These are phyloP conservation scores for Moringa oleifera DNA, from an alignment of 345 rosid species.

Conservation along the genomic window DNA sequence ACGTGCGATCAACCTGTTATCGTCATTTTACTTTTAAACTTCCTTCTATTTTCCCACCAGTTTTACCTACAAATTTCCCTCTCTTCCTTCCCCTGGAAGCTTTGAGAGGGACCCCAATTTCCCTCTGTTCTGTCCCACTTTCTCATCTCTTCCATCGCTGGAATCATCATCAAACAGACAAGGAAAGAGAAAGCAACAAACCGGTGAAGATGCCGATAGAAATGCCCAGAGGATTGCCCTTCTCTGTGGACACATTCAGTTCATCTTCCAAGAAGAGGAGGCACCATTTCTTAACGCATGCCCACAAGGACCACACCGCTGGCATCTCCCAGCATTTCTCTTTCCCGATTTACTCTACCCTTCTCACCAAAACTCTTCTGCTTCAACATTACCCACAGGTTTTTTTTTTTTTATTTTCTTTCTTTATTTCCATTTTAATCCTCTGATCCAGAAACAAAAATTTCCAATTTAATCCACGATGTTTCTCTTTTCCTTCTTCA, in stretches of 20 bases:
- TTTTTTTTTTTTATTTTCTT: neutral
- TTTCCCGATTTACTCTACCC: constrained; percentile 63
- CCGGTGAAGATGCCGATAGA: constrained; percentile 50
- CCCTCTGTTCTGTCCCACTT: neutral
- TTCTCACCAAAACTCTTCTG: constrained; percentile 56
- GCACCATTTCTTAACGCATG: constrained; percentile 79
- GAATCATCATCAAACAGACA: neutral
- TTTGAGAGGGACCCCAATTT: constrained; percentile 2
- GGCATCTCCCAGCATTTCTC: constrained; percentile 48
- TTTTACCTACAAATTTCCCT: neutral
- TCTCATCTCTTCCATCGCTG: neutral
- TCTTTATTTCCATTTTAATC: too few species aligned
- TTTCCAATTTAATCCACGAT: too few species aligned
- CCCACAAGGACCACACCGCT: constrained; percentile 71
- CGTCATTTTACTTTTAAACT: too few species aligned
- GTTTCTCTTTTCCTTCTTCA: neutral
- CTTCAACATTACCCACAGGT: constrained; percentile 58
- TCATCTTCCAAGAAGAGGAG: constrained; percentile 52
- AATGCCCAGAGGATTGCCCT: constrained; percentile 81
- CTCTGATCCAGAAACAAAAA: too few species aligned
- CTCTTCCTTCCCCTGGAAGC: constrained; percentile 13
- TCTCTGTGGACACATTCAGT: constrained; percentile 76
- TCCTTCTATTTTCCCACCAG: too few species aligned
- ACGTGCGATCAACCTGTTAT: too few species aligned
- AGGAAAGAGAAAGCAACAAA: too few species aligned